Evolutionary conservation across 179 eudicot species (phyloP), one percentile per base, ranked within the genome.

Genomic region (Nepenthes alata): DNA sequence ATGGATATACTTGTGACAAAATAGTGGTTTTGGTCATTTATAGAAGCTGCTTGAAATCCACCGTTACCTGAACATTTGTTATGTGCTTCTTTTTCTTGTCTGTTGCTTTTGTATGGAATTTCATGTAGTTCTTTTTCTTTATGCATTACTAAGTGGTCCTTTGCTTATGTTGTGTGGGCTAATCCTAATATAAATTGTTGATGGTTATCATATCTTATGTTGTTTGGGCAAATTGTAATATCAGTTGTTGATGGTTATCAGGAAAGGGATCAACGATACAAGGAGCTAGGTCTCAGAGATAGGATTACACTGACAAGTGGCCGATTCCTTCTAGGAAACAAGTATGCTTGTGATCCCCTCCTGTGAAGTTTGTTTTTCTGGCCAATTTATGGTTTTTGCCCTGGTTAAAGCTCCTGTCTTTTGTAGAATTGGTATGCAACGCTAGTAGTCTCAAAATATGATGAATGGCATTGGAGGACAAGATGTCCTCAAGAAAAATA

Each of bases 241-340:
- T 16, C 9, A 47, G 8, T 47, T 58, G 41, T 55, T 37, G 47
- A 39, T 47, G 47, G 34, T 67, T 47, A 55, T 61, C 68, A 93
- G 98, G 98, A 93, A 80, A 87, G 85, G 70, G 98, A 93, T 87
- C 98, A 89, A 76, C 80, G 98, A 73, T 93, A 93, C 69, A 93
- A 93, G 83, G 98, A 93, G 61, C 79, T 93, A 60, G 97, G 98
- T 53, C 75, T 93, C 64, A 78, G 98, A 78, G 98, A 93, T 75
- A 90, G 84, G 78, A 90, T 93, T 55, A 93, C 98, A 4, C 88
- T 93, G 61, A 87, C 93, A 67, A 93, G 97, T 75, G 98, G 98
- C 34, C 95, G 97, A 41, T 93, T 93, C 85, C 94, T 93, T 72
- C 86, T 93, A 37, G 97, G 98, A 51, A 93, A 93, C 80, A 93